Conservation (phyloP, 768 basidiomycete genomes). For the Tulasnella calospora region DNA sequence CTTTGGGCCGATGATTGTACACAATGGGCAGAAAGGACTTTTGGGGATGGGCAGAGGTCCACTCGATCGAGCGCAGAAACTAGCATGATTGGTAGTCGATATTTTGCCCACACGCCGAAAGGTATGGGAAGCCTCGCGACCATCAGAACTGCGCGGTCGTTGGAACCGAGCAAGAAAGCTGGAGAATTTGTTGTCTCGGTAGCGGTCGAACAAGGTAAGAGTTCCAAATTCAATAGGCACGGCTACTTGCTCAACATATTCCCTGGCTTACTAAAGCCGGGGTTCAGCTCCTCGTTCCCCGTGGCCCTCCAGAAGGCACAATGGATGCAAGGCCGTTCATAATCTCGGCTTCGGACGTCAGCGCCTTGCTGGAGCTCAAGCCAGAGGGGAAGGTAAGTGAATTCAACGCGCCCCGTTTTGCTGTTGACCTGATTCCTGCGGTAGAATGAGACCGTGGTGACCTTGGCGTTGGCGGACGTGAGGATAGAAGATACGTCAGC, state of each 20-base stretch:
- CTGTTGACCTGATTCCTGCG: neutral
- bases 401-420: neutral
- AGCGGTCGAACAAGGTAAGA: constrained; percentile 15
- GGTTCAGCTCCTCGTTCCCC: constrained; percentile 50
- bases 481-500: constrained; percentile 48
- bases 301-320: constrained; percentile 35
- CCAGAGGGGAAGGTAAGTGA: constrained; percentile 60
- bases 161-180: constrained; percentile 27
- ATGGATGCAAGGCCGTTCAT: constrained; percentile 47
- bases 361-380: constrained; percentile 60
- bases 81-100: constrained; percentile 74
- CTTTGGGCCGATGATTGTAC: constrained; percentile 81
- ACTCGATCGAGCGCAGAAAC: constrained; percentile 36
- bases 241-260: constrained; percentile 34
- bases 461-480: constrained; percentile 58
- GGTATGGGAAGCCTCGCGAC: constrained; percentile 30
- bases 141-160: constrained; percentile 30
- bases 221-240: neutral
- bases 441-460: constrained; percentile 68
- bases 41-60: constrained; percentile 26
- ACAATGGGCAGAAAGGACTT: constrained; percentile 58
- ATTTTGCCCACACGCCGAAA: constrained; percentile 47
- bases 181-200: constrained; percentile 24
- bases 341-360: constrained; percentile 56
- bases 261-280: constrained; percentile 33